phyloP scores from a whole-genome alignment of 768 basidiomycete genomes.

The Botryobasidium botryosum region DNA sequence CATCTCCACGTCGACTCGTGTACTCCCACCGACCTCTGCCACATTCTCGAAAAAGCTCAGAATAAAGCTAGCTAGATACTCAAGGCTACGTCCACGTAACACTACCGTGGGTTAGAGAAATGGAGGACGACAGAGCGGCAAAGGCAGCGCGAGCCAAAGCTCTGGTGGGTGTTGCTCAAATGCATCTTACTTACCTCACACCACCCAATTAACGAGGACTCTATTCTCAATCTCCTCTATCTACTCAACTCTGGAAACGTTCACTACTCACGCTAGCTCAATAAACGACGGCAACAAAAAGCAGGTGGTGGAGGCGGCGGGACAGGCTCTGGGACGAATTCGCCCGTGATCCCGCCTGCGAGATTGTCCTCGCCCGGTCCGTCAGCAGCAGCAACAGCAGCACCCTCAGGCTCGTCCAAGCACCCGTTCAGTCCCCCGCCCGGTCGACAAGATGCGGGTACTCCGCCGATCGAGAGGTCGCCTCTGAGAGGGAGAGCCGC shows the following conservation, averaged over 20 bases:
- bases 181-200: background rate
- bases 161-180: slow-evolving; percentile 31
- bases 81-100: too few species aligned
- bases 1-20: too few species aligned
- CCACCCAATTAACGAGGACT: too few species aligned
- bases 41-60: too few species aligned
- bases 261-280: slow-evolving; percentile 34
- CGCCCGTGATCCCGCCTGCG: slow-evolving; percentile 13
- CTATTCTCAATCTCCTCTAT: background rate
- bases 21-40: too few species aligned
- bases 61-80: too few species aligned
- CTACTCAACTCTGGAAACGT: background rate
- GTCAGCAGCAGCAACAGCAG: background rate
- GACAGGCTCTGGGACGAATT: slow-evolving; percentile 20
- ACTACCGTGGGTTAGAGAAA: too few species aligned
- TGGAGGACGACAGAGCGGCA: slow-evolving; percentile 50
- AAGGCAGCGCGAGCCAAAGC: slow-evolving; percentile 76
- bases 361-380: background rate
- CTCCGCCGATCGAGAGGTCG: slow-evolving; percentile 21
- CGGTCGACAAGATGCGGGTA: too few species aligned
- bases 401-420: too few species aligned
- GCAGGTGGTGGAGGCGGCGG: slow-evolving; percentile 22
- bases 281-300: slow-evolving; percentile 64
- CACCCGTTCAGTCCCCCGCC: too few species aligned
- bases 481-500: too few species aligned